Conservation (phyloP, 495 filamentous ascomycete species). For the Hypoxylon intermedium region DNA sequence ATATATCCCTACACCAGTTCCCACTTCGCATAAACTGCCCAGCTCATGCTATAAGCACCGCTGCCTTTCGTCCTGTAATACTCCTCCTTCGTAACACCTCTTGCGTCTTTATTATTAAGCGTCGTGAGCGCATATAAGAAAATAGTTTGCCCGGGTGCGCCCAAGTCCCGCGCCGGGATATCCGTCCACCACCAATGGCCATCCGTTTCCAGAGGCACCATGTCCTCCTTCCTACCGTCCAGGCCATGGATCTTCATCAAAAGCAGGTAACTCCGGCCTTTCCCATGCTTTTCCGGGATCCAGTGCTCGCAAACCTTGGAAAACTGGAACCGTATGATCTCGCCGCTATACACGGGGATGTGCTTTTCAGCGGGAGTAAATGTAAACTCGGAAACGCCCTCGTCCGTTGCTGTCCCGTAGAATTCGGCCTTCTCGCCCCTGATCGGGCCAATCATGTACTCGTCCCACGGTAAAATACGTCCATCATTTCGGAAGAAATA, state of each 20-base stretch:
- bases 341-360: slow-evolving; percentile 61
- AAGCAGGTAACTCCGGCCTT: slow-evolving; percentile 68
- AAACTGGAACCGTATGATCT: slow-evolving; percentile 75
- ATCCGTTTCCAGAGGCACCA: slow-evolving; percentile 68
- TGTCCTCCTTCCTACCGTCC: slow-evolving; percentile 72
- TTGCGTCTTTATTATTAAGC: slow-evolving; percentile 67
- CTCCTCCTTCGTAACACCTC: slow-evolving; percentile 72
- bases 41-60: slow-evolving; percentile 62
- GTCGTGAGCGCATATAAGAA: slow-evolving; percentile 67
- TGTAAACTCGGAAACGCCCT: slow-evolving; percentile 68
- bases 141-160: slow-evolving; percentile 71
- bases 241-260: slow-evolving; percentile 68
- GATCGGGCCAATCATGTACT: slow-evolving; percentile 68
- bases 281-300: slow-evolving; percentile 69
- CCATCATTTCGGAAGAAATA: slow-evolving; percentile 71
- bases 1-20: slow-evolving; percentile 55
- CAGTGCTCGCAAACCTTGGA: slow-evolving; percentile 79
- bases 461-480: slow-evolving; percentile 69
- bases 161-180: slow-evolving; percentile 68
- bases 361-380: slow-evolving; percentile 65
- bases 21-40: slow-evolving; percentile 71
- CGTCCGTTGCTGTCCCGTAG: slow-evolving; percentile 57
- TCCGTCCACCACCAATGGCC: slow-evolving; percentile 79
- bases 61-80: slow-evolving; percentile 66
- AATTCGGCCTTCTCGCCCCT: slow-evolving; percentile 60